Evolutionary conservation across 2,329 filamentous ascomycete genomes (phyloP).

Genomic region (Cercospora citrullina): DNA sequence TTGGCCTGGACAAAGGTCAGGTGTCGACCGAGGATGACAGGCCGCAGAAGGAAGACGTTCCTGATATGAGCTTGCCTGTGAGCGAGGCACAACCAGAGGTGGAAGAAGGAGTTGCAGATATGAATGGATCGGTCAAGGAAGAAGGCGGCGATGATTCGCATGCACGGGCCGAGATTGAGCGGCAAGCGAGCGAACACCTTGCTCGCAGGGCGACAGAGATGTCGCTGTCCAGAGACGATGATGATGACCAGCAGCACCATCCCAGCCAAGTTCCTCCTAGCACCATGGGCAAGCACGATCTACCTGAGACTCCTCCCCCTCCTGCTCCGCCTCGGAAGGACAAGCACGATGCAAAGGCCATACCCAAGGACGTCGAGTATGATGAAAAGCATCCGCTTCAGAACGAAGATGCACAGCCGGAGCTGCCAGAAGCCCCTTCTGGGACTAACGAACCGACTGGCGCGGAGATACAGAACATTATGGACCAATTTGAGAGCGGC

Average conservation of each 20-base stretch:
- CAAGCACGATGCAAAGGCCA: slow-evolving; percentile 16
- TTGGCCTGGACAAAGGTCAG: slow-evolving; percentile 5
- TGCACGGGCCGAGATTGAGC: slow-evolving; percentile 30
- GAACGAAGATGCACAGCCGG: slow-evolving; percentile 29
- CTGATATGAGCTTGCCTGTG: slow-evolving; percentile 2
- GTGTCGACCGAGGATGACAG: background rate
- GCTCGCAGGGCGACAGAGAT: slow-evolving; percentile 35
- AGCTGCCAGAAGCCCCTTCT: slow-evolving; percentile 52
- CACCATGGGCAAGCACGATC: slow-evolving; percentile 22
- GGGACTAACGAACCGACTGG: slow-evolving; percentile 45
- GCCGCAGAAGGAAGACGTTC: slow-evolving; percentile 4
- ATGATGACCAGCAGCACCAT: slow-evolving; percentile 8
- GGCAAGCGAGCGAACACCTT: slow-evolving; percentile 36
- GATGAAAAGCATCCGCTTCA: slow-evolving; percentile 36
- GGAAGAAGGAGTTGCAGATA: background rate
- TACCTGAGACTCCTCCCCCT: slow-evolving; percentile 34
- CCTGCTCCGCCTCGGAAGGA: slow-evolving; percentile 38
- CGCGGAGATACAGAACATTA: slow-evolving; percentile 92
- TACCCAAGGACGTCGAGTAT: slow-evolving; percentile 25
- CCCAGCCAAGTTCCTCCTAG: background rate
- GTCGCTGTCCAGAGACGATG: slow-evolving; percentile 16
- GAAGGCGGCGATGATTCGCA: slow-evolving; percentile 17
- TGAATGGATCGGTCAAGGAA: background rate
- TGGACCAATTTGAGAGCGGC: slow-evolving; percentile 87
- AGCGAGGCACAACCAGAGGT: slow-evolving; percentile 5